Evolutionary conservation across 2,329 filamentous ascomycete species (phyloP).

Genomic region (Epichloe sp.): DNA sequence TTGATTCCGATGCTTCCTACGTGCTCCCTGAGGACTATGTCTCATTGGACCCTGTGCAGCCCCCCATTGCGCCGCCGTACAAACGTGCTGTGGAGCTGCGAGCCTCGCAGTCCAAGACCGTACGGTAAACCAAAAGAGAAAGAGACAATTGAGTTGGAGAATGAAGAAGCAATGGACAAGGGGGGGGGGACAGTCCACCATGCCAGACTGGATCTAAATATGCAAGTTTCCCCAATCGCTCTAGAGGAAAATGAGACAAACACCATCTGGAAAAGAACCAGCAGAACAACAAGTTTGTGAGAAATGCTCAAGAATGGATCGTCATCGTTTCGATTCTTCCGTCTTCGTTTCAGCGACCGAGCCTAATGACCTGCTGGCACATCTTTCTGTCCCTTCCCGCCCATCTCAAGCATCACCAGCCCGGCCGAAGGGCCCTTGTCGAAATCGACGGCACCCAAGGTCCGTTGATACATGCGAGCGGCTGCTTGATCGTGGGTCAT

Average conservation of each 20-base stretch:
- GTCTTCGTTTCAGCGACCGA: not conserved
- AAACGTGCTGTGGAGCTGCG: slow-evolving; percentile 73
- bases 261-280: not conserved
- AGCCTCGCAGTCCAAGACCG: slow-evolving; percentile 20
- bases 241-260: not conserved
- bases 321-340: not conserved
- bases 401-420: slow-evolving; percentile 28
- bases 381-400: slow-evolving; percentile 22
- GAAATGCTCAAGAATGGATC: not conserved
- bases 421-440: slow-evolving; percentile 27
- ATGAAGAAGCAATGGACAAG: not conserved
- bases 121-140: slow-evolving; percentile 1
- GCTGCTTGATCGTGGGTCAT: slow-evolving; percentile 30
- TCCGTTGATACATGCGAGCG: slow-evolving; percentile 32
- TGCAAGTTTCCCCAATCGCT: not conserved
- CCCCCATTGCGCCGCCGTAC: slow-evolving; percentile 95
- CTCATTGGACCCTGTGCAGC: slow-evolving; percentile 83
- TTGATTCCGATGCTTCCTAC: slow-evolving; percentile 93
- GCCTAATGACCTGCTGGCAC: slow-evolving; percentile 18
- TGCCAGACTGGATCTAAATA: not conserved
- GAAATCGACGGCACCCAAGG: slow-evolving; percentile 32
- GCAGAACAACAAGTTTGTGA: not conserved
- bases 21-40: slow-evolving; percentile 74
- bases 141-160: not conserved
- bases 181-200: not conserved